Base-by-base conservation (phyloP, 768 basidiomycete species). In the Termitomyces heimii region DNA sequence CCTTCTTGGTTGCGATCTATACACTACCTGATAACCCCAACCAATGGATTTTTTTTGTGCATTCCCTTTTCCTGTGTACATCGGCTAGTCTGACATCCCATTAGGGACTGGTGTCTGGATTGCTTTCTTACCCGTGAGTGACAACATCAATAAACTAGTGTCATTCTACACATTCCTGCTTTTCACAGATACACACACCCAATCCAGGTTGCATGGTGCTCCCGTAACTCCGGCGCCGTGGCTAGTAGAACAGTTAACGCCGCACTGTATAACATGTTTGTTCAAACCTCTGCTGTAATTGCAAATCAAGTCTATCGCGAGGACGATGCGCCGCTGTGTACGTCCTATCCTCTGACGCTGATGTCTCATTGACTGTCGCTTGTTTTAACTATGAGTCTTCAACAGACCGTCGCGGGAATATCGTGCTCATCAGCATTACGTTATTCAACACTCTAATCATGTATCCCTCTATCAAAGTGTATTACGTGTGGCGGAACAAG, bases 241-340 rank as follows among this genome's bases (percentile, higher is more conserved):
- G 81, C 82, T 7, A 81, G 80, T 56, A 73, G 82, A 13, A 84
- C 82, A 0, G 82, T 84, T 49, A 82, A 81, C 53, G 82, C 80
- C 0, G 83, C 83, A 1, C 47, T 84, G 47, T 84, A 83, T 60
- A 84, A 83, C 63, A 83, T 83, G 81, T 77, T 79, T 51, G 72
- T 76, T 5, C 80, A 80, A 68, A 75, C 73, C 1, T 71, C 71
- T 9, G 51, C 63, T 31, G 70, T 84, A 49, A 69, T 86, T n/a
- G 60, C 78, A 5, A 67, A 78, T 5, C 78, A 87, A 54, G 78
- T 88, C 28, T 87, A 88, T 62, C 77, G 80, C 2, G 62, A 72
- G 22, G 80, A 81, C 57, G 84, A 86, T 62, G 80, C 80, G 0
- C 83, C 84, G 1, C 68, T 71, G 59, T 86, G 82, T 82, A 63